Percentiles rank a stretch among this genome's conserved stretches.
These are phyloP conservation scores for Cyclanthera cordifolia DNA, from an alignment of 306 rosid genomes.

Conservation along the genomic window DNA sequence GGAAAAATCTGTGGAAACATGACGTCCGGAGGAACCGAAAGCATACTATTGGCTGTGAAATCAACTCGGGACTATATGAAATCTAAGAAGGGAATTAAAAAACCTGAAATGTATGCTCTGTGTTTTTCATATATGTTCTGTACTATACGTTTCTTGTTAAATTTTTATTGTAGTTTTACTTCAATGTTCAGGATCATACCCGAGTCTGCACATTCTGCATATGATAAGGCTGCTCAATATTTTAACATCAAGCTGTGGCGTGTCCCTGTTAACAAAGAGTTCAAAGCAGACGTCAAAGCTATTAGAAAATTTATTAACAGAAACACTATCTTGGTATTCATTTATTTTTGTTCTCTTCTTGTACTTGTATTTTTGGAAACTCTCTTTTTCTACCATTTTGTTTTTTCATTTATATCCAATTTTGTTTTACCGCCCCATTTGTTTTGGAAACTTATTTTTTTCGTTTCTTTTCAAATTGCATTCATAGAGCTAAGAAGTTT, in stretches of 20 bases:
- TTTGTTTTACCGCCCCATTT: neutral
- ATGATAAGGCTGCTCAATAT: constrained; percentile 96
- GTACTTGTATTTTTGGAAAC: neutral
- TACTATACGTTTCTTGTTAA: constrained; percentile 10
- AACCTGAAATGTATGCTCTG: constrained; percentile 70
- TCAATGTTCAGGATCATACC: constrained; percentile 64
- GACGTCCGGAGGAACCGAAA: constrained; percentile 99
- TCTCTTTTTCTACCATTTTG: neutral
- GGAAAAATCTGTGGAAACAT: constrained; percentile 91
- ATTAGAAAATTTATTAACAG: constrained; percentile 51
- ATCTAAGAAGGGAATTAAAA: constrained; percentile 59
- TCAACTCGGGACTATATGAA: constrained; percentile 93
- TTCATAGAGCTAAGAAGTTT: neutral
- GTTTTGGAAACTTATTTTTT: neutral
- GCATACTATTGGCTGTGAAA: constrained; percentile 81
- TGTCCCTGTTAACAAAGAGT: constrained; percentile 58
- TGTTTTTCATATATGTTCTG: constrained; percentile 1
- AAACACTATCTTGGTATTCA: constrained; percentile 71
- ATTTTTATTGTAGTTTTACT: constrained; percentile 15
- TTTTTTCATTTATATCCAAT: neutral
- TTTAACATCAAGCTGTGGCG: constrained; percentile 90
- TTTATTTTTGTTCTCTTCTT: neutral
- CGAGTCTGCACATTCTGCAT: constrained; percentile 87
- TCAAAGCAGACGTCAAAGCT: constrained; percentile 69
- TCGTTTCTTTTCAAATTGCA: neutral